Percentiles rank a stretch among this genome's conserved stretches.
phyloP scores from a whole-genome alignment of 163 green algal genomes.

The Prototheca stagnorum region DNA sequence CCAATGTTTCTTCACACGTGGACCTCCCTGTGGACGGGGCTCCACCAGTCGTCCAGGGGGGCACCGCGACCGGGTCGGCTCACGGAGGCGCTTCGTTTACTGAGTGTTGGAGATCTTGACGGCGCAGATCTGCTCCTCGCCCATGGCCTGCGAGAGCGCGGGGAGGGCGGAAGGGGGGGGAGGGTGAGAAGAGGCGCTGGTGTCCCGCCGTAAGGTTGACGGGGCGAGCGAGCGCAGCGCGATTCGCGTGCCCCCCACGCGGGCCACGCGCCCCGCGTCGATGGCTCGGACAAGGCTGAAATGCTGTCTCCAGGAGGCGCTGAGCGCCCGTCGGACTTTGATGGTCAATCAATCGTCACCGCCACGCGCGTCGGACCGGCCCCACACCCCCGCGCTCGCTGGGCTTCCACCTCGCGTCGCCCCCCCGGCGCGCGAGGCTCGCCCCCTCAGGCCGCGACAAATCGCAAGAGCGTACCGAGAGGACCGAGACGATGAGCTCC shows the following conservation, averaged over 20 bases:
- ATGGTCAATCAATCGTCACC: slow-evolving; percentile 18
- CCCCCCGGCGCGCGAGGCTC: too few species aligned
- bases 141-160: slow-evolving; percentile 43
- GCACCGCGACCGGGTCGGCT: too few species aligned
- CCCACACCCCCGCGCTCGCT: neutral
- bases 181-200: neutral
- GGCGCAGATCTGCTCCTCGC: slow-evolving; percentile 63
- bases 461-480: slow-evolving; percentile 47
- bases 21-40: too few species aligned
- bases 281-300: slow-evolving; percentile 28
- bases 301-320: slow-evolving; percentile 3
- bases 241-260: neutral
- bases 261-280: neutral
- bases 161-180: neutral
- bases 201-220: neutral
- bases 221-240: neutral
- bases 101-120: slow-evolving; percentile 29
- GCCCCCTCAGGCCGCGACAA: neutral
- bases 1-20: too few species aligned
- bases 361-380: neutral
- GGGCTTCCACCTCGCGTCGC: too few species aligned
- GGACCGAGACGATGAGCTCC: slow-evolving; percentile 89
- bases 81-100: neutral
- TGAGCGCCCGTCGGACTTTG: slow-evolving; percentile 14
- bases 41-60: too few species aligned